Conservation (phyloP, 257 asterid genomes). For the Przewalskia tangutica region DNA sequence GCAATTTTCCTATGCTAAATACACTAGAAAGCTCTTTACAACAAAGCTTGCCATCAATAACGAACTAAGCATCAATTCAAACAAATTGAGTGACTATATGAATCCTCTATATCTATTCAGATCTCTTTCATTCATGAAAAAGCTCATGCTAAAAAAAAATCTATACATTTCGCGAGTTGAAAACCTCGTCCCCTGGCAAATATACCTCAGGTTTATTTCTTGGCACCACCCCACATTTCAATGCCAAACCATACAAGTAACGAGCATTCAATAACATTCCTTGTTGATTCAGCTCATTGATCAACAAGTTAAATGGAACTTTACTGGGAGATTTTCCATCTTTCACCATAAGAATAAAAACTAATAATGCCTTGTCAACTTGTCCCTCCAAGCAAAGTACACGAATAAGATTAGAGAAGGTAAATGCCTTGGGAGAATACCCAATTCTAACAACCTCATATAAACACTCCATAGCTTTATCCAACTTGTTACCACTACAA, state of each 20-base stretch:
- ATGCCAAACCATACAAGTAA: conserved; percentile 39
- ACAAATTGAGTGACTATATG: background rate
- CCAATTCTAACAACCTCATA: conserved; percentile 34
- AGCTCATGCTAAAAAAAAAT: background rate
- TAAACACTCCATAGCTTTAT: conserved; percentile 21
- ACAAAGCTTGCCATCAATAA: background rate
- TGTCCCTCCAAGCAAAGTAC: conserved; percentile 32
- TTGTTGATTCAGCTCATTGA: conserved; percentile 34
- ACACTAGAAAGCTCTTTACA: background rate
- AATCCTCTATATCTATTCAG: background rate
- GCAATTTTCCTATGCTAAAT: background rate
- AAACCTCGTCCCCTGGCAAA: background rate
- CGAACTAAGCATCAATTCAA: background rate
- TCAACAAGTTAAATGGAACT: conserved; percentile 32
- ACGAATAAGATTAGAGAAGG: conserved; percentile 33
- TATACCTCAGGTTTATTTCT: background rate
- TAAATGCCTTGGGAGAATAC: conserved; percentile 46
- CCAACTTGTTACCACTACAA: conserved; percentile 30
- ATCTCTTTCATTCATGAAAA: background rate
- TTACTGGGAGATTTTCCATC: conserved; percentile 18
- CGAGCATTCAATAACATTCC: conserved; percentile 31
- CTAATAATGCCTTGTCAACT: conserved; percentile 31
- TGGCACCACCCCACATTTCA: conserved; percentile 15
- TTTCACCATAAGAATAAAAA: conserved; percentile 27
- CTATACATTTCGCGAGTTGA: background rate